Evolutionary conservation across 257 asterid genomes (phyloP).

Genomic region (Thymus quinquecostatus): DNA sequence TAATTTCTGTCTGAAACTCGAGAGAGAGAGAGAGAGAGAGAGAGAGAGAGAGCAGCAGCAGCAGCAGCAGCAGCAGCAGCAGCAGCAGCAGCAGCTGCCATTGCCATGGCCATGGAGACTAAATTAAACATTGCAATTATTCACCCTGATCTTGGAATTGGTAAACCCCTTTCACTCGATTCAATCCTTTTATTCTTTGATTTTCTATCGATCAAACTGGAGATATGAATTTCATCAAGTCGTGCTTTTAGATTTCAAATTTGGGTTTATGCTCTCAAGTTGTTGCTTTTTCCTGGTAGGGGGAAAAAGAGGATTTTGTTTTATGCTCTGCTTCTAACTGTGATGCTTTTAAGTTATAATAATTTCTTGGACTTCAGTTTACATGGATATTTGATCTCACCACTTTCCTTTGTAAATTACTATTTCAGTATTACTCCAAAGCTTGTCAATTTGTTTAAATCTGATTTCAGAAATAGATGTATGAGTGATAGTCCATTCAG

Average conservation of each 20-base stretch:
- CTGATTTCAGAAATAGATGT: neutral
- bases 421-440: constrained; percentile 8
- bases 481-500: neutral
- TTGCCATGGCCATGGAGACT: constrained; percentile 39
- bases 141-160: constrained; percentile 76
- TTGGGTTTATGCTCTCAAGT: neutral
- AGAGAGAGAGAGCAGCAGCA: too few species aligned
- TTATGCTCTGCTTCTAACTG: too few species aligned
- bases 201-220: neutral
- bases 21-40: too few species aligned
- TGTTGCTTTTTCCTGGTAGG: neutral
- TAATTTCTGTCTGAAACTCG: too few species aligned
- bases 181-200: neutral
- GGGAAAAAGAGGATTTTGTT: neutral
- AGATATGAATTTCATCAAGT: neutral
- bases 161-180: constrained; percentile 18
- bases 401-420: neutral
- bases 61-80: too few species aligned
- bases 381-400: too few species aligned
- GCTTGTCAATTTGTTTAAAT: constrained; percentile 16
- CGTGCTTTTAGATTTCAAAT: neutral
- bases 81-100: too few species aligned
- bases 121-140: constrained; percentile 60
- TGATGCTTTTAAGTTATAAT: too few species aligned
- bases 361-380: too few species aligned